Base-by-base conservation (phyloP, 345 rosid species). In the Geranium rotundifolium region DNA sequence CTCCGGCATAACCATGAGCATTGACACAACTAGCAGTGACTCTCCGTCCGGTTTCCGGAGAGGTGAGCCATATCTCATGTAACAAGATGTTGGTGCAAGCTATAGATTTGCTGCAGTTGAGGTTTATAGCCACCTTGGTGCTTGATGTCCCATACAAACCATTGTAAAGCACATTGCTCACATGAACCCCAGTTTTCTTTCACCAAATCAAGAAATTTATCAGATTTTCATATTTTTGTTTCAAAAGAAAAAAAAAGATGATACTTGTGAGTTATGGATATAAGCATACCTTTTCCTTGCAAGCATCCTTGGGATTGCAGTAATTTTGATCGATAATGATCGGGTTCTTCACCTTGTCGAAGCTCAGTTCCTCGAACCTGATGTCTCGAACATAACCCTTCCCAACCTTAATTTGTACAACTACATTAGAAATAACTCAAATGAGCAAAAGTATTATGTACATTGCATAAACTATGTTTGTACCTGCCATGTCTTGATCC, bases 401-500 rank as follows among this genome's bases (percentile, higher is more conserved):
- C 15, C 82, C 84, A 1, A 60, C 71, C 76, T 79, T 66, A 52
- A 30, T 9, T 41, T 34, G 41, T 8, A 46, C 23, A 57, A 29
- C 23, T 17, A 4, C 46, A 18, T 19, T 31, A 54, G 17, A 67
- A 46, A 37, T 34, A 23, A 23, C 7, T 16, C 19, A 7, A 30
- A 19, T 0, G 5, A 12, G 2, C 15, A 41, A 17, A 59, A 12
- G 56, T 10, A 19, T 27, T 10, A 19, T 27, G 62, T 20, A 50
- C n/a, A 29, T 4, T 46, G 18, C 0, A 5, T 37, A 27, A 2
- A 20, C n/a, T 7, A 16, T 18, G 18, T 1, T 3, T 49, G 10
- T 31, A 80, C 81, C 81, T 74, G 77, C 81, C 80, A 75, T 10
- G 81, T 77, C 71, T 80, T 75, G 72, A 77, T 80, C 56, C 84